Percentiles rank a stretch among this genome's conserved stretches.
Conservation (phyloP, 1,284 basidiomycete genomes). For the Apiotrichum gracile region DNA sequence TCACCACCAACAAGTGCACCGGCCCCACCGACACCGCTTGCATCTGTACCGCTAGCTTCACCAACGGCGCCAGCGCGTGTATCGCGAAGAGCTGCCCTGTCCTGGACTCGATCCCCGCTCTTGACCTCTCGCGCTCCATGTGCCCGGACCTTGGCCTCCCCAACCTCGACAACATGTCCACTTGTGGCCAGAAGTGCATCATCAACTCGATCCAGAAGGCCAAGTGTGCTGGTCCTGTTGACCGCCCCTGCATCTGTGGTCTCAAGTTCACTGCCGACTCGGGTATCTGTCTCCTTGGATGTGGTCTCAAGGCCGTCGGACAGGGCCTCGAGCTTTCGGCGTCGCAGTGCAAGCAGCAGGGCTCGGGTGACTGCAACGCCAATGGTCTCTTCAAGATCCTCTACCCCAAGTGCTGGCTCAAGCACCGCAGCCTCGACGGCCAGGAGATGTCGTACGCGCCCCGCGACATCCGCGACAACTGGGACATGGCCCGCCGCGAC, state of each 20-base stretch:
- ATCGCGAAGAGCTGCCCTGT: background rate
- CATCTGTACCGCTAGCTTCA: conserved; percentile 1
- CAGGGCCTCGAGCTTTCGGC: background rate
- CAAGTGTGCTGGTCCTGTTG: background rate
- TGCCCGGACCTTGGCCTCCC: conserved; percentile 6
- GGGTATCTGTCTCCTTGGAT: background rate
- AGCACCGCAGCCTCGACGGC: background rate
- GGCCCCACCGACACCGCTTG: conserved; percentile 5
- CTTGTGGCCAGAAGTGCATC: conserved; percentile 3
- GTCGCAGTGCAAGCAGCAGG: background rate
- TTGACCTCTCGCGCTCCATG: background rate
- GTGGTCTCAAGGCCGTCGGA: background rate
- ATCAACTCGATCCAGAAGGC: background rate
- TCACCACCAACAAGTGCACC: background rate
- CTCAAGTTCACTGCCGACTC: background rate
- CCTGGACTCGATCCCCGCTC: background rate
- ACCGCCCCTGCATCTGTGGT: conserved; percentile 8
- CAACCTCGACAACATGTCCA: background rate
- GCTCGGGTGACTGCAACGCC: background rate
- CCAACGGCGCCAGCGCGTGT: background rate
- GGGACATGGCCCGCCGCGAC: background rate
- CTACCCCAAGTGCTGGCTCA: background rate
- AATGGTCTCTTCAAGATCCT: background rate
- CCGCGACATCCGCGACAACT: background rate
- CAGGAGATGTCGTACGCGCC: background rate